Evolutionary conservation across 2,329 filamentous ascomycete species (phyloP), one percentile per base, ranked within the genome.

Genomic region (Aureobasidium sp.): DNA sequence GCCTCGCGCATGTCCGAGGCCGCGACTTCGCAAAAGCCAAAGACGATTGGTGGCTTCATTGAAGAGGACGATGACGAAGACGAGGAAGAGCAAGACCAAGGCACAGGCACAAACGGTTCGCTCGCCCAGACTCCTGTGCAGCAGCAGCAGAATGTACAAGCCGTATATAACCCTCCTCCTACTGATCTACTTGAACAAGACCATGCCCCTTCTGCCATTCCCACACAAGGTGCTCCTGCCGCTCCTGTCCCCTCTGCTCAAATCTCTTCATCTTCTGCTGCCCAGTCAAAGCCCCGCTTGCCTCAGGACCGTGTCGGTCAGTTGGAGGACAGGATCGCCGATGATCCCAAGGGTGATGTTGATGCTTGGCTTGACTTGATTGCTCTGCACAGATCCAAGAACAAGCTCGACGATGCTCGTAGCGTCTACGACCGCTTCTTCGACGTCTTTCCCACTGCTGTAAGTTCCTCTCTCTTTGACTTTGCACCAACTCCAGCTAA

Each of bases 351-450:
- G 69, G 94, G 93, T 70, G 92, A 97, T 69, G 85, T 94, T 75
- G 89, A 94, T 73, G 91, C 93, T 36, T 99, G 94, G 94, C 78
- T 95, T 69, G 84, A 84, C 67, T 81, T 99, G 72, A 93, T 99
- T 72, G 84, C 84, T 67, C 91, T 97, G 72, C 85, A 96, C 74
- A 88, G 88, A 68, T 87, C 84, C 70, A 89, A 88, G 69, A 89
- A 89, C 76, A 90, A 91, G 74, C 78, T 92, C 65, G 90, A 96
- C 64, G 88, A 93, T 69, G 85, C 89, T 31, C 86, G 93, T 66
- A 84, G 82, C 63, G 85, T 87, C 17, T 99, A 94, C 71, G 88
- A 94, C 66, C 85, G 91, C 41, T 97, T 97, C 73, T 81, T 97
- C 67, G 84, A 89, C 66, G 80, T 93, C 29, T 97, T 97, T 69